phyloP scores from a whole-genome alignment of 2,329 filamentous ascomycete species.

The Penicillium thymicola region DNA sequence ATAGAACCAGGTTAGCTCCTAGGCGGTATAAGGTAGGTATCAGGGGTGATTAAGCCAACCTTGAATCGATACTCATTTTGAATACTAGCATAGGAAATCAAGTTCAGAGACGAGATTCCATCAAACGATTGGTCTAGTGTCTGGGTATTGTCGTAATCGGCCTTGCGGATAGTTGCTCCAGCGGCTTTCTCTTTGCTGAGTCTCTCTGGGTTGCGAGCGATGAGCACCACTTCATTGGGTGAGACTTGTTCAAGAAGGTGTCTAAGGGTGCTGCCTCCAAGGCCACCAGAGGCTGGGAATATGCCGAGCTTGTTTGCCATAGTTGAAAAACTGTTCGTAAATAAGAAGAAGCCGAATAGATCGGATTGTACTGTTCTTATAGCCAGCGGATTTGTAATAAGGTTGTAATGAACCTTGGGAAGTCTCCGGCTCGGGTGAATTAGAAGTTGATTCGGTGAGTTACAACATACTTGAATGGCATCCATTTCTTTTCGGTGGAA shows the following conservation, averaged over 20 bases:
- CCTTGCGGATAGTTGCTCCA: not conserved
- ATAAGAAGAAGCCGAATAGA: no score
- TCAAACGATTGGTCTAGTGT: not conserved
- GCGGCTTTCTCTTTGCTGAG: not conserved
- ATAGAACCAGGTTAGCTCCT: not conserved
- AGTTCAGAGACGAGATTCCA: not conserved
- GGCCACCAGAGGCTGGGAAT: not conserved
- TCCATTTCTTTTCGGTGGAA: no score
- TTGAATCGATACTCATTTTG: not conserved
- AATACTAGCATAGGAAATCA: not conserved
- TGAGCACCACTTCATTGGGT: not conserved
- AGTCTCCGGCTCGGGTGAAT: no score
- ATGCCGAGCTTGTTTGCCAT: not conserved
- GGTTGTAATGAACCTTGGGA: no score
- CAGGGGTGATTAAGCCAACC: no score
- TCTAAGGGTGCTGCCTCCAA: not conserved
- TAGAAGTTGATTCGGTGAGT: no score
- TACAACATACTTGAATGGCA: no score
- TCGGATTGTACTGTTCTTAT: no score
- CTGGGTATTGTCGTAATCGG: not conserved
- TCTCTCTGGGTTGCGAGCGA: not conserved
- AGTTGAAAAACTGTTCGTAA: not conserved
- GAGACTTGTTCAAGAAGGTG: not conserved
- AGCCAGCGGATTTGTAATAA: no score
- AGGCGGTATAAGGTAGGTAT: not conserved